Evolutionary conservation across 805 yeast genomes (phyloP), one percentile per base, ranked within the genome.

Genomic region (Pichia exigua): DNA sequence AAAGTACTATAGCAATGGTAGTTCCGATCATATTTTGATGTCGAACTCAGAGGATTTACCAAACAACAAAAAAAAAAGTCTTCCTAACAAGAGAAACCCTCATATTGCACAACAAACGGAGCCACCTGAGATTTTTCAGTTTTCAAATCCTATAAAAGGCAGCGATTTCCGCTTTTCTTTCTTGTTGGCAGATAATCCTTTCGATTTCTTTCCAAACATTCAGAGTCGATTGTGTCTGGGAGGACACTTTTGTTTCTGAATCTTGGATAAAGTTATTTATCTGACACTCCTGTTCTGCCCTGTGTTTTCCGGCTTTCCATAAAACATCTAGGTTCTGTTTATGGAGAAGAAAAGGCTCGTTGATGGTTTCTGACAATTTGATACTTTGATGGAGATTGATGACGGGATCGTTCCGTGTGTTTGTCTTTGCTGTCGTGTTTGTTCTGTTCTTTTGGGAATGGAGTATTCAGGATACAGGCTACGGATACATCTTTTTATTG

Each of bases 311-410:
- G 39, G 61, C 50, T 39, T 57, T 50, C 44, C 58, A 57, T 54
- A 59, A 60, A 67, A 51, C 54, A 57, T 40, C 57, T 62, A 61
- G 66, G 72, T 57, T 65, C 67, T 60, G 60, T 52, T 64, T 55
- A 61, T 48, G 69, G 69, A 65, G 69, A 54, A 65, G 64, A 65
- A 24, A 7, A 58, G 61, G 65, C 66, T 57, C 47, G 50, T 28
- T 27, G 47, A 24, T 30, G 18, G 22, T 15, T 49, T 32, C 42
- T 22, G 20, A 21, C 48, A 54, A 58, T 53, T 63, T 63, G 67
- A 64, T 64, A 64, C 67, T 61, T 64, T 59, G 45, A 54, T 49
- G 45, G 53, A 53, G 51, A 54, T 53, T 59, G 64, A 57, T 55
- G 61, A 61, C 59, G 66, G 47, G 60, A 58, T 51, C 55, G 52